Evolutionary conservation across 1,139 yeast species (phyloP).

Genomic region (Groenewaldozyma sp.): DNA sequence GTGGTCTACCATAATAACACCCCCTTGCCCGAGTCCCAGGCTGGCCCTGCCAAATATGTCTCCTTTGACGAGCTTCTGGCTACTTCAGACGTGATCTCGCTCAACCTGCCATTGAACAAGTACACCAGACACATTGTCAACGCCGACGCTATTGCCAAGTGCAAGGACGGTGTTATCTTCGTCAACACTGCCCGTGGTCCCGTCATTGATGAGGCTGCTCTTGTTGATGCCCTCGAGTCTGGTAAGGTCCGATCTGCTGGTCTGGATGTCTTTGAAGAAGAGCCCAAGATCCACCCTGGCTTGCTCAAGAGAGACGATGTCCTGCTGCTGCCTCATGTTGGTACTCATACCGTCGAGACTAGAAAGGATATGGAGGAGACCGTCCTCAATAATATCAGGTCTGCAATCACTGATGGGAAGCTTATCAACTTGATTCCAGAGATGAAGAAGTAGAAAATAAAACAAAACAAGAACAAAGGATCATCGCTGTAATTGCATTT

Average conservation of each 20-base stretch:
- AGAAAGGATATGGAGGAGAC: conserved; percentile 48
- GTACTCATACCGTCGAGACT: conserved; percentile 51
- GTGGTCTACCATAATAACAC: conserved; percentile 55
- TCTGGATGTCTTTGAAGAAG: conserved; percentile 75
- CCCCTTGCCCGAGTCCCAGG: conserved; percentile 44
- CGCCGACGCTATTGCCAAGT: conserved; percentile 41
- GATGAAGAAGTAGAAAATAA: conserved; percentile 1
- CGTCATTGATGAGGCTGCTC: conserved; percentile 57
- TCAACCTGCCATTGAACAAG: conserved; percentile 53
- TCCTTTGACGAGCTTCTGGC: conserved; percentile 46
- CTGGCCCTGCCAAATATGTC: conserved; percentile 42
- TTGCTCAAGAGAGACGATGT: conserved; percentile 35
- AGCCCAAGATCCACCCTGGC: conserved; percentile 43
- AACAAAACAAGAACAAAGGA: too few relatives aligned
- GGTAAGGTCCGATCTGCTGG: conserved; percentile 53
- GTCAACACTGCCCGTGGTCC: conserved; percentile 61
- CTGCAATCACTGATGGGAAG: conserved; percentile 43
- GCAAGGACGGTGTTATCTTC: conserved; percentile 60
- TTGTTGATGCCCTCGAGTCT: conserved; percentile 49
- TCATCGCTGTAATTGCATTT: too few relatives aligned
- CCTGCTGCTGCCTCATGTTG: conserved; percentile 56
- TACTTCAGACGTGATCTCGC: conserved; percentile 48
- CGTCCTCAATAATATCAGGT: conserved; percentile 37
- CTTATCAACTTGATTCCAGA: conserved; percentile 25
- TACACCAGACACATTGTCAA: conserved; percentile 47